A percentile compares a stretch with the other conserved stretches of the same genome.
Conservation (phyloP, 306 rosid species). For the Ormosia semicastrata region DNA sequence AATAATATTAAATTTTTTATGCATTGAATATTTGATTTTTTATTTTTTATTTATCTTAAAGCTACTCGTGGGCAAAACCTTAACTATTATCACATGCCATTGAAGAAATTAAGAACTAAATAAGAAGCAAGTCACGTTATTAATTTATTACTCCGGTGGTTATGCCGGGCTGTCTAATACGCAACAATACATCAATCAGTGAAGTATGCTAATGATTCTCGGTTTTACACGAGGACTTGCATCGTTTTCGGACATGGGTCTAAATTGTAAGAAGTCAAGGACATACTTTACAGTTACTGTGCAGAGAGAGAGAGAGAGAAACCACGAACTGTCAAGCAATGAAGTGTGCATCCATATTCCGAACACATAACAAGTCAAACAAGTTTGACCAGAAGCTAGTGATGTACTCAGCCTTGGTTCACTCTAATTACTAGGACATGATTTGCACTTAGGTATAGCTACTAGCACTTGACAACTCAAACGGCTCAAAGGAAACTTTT, state of each 20-base stretch:
- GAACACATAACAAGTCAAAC: background rate
- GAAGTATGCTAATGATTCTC: background rate
- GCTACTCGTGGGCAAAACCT: no score
- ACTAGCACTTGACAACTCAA: conserved; percentile 3
- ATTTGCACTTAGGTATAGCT: background rate
- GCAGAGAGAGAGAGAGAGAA: background rate
- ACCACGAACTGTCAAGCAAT: conserved; percentile 24
- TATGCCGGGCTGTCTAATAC: background rate
- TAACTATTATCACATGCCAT: no score
- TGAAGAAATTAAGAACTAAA: no score
- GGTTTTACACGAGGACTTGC: conserved; percentile 16
- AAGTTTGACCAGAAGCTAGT: conserved; percentile 16
- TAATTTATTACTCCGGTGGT: background rate
- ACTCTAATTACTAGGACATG: background rate
- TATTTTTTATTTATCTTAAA: no score
- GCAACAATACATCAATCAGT: background rate
- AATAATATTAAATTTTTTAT: no score
- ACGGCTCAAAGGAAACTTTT: background rate
- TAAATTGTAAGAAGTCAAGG: conserved; percentile 18
- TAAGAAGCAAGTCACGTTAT: no score
- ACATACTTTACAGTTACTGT: conserved; percentile 25
- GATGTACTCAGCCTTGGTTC: background rate
- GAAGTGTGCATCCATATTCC: conserved; percentile 18
- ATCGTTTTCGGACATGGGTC: conserved; percentile 3
- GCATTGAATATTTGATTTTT: no score